Evolutionary conservation across 1,139 yeast species (phyloP).

Genomic region (Meyerozyma smithsonii): DNA sequence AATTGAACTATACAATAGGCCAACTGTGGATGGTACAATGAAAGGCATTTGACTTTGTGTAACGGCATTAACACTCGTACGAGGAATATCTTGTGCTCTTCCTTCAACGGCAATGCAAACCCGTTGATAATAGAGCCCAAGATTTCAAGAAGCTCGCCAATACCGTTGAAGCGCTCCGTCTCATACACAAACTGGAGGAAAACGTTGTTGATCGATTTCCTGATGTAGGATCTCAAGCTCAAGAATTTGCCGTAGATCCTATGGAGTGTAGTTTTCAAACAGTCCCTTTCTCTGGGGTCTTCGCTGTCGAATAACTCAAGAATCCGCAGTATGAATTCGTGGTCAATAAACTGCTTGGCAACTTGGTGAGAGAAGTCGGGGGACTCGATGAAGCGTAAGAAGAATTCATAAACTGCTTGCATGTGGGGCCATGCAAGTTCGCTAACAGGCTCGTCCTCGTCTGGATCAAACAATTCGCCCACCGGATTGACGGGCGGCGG

Average conservation of each 20-base stretch:
- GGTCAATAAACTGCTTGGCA: constrained; percentile 93
- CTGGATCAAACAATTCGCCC: constrained; percentile 95
- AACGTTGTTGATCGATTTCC: constrained; percentile 88
- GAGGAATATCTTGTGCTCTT: constrained; percentile 90
- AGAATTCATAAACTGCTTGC: constrained; percentile 94
- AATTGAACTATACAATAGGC: constrained; percentile 97
- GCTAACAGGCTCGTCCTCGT: constrained; percentile 96
- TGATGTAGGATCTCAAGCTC: constrained; percentile 82
- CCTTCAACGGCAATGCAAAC: constrained; percentile 93
- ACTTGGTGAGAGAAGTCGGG: constrained; percentile 92
- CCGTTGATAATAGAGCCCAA: constrained; percentile 96
- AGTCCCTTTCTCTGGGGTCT: constrained; percentile 94
- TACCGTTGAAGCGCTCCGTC: constrained; percentile 93
- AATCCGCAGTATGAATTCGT: constrained; percentile 72
- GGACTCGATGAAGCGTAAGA: constrained; percentile 85
- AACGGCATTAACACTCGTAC: constrained; percentile 87
- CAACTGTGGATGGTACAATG: constrained; percentile 91
- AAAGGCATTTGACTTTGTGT: constrained; percentile 85
- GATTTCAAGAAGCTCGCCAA: constrained; percentile 90
- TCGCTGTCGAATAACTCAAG: constrained; percentile 92
- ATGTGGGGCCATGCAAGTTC: constrained; percentile 99
- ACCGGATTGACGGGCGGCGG: constrained; percentile 98
- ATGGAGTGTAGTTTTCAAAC: constrained; percentile 89
- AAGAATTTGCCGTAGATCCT: constrained; percentile 93
- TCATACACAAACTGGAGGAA: constrained; percentile 92